Evolutionary conservation across 2,329 filamentous ascomycete genomes (phyloP).

Genomic region (Neonectria punicea): DNA sequence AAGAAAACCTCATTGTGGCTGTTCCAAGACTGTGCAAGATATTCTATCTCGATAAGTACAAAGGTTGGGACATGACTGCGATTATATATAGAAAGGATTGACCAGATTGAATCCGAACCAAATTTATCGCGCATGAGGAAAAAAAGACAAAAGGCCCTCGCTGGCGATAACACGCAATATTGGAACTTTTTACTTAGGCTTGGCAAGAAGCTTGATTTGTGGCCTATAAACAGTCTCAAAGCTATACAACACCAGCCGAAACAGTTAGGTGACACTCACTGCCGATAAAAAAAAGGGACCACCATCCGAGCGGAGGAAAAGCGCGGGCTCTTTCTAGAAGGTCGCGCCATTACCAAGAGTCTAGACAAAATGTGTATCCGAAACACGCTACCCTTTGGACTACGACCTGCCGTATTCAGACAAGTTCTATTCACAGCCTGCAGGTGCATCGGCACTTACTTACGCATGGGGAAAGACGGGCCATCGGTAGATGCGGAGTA

Average conservation of each 20-base stretch:
- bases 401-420: neutral
- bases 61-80: neutral
- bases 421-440: neutral
- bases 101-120: neutral
- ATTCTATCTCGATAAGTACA: neutral
- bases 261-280: slow-evolving; percentile 15
- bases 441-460: neutral
- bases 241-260: slow-evolving; percentile 11
- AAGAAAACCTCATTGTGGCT: slow-evolving; percentile 22
- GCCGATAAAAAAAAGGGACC: neutral
- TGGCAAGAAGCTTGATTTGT: neutral
- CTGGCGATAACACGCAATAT: neutral
- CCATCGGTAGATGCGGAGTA: neutral
- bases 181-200: neutral
- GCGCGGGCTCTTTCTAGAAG: slow-evolving; percentile 1
- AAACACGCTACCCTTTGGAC: neutral
- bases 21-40: neutral
- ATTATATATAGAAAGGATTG: neutral
- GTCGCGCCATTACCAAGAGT: neutral
- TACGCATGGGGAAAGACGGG: neutral
- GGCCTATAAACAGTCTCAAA: neutral
- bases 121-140: neutral
- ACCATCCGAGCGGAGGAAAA: neutral
- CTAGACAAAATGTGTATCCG: neutral
- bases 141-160: neutral